Conservation (phyloP, 208 protist species). For the Acanthamoeba triangularis region DNA sequence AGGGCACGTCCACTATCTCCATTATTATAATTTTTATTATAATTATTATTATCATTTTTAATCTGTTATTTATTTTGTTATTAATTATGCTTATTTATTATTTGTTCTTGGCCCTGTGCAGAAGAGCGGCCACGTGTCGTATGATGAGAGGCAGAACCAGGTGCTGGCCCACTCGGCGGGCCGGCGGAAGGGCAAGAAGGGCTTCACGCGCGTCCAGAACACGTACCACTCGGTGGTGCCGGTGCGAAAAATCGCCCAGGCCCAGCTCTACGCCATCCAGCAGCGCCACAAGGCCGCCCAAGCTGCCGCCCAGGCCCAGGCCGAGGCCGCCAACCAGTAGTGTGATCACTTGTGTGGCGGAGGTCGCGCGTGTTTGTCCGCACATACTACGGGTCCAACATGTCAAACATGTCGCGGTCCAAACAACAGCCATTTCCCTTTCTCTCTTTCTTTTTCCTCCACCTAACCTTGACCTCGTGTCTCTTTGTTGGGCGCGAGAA, state of each 20-base stretch:
- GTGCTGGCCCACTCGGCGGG: conserved; percentile 24
- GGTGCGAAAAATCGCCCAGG: conserved; percentile 37
- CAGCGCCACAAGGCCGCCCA: conserved; percentile 6
- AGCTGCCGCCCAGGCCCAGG: background rate
- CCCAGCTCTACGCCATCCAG: background rate
- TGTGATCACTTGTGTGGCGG: background rate
- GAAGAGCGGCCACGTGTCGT: background rate
- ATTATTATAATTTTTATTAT: background rate
- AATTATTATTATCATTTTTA: background rate
- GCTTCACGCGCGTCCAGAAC: conserved; percentile 49
- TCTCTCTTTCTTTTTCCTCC: background rate
- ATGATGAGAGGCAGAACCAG: background rate
- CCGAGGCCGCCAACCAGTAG: background rate
- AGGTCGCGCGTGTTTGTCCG: background rate
- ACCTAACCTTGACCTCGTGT: background rate
- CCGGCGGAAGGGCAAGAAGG: background rate
- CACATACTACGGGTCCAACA: background rate
- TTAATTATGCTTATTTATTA: no score
- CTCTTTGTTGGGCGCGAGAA: background rate
- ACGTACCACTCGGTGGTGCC: conserved; percentile 21
- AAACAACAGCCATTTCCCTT: background rate
- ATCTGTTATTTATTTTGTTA: background rate
- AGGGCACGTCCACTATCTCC: background rate
- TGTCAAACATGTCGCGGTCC: background rate
- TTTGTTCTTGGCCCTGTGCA: background rate